Conservation (phyloP, 1,284 basidiomycete genomes). For the Kalmanozyma brasiliensis region DNA sequence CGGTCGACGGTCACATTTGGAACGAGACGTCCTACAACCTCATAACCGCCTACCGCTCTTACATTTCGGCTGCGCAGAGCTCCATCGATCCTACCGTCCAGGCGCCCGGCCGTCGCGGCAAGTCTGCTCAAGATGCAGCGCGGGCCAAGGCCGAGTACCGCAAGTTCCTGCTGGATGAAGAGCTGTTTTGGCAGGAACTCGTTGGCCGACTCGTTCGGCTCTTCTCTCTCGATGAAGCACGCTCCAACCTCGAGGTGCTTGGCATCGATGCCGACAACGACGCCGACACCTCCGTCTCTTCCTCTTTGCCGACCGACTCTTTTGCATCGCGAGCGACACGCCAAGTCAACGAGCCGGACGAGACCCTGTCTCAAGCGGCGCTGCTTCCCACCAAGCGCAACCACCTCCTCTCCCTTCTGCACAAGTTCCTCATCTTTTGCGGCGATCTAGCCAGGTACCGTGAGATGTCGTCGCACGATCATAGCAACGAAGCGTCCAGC, state of each 20-base stretch:
- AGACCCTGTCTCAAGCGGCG: conserved; percentile 41
- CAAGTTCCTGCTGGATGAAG: conserved; percentile 57
- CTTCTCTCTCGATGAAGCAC: conserved; percentile 57
- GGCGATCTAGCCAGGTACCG: conserved; percentile 94
- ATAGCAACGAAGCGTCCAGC: conserved; percentile 15
- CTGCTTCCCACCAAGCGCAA: conserved; percentile 47
- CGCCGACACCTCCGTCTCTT: conserved; percentile 31
- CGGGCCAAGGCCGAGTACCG: conserved; percentile 49
- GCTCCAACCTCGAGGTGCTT: conserved; percentile 42
- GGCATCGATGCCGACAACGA: conserved; percentile 53
- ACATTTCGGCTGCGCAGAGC: conserved; percentile 54
- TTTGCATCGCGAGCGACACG: conserved; percentile 32
- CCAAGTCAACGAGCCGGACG: conserved; percentile 41
- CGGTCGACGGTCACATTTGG: conserved; percentile 59
- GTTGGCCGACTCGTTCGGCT: conserved; percentile 54
- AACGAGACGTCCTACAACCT: conserved; percentile 62
- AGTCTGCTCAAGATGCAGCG: conserved; percentile 38
- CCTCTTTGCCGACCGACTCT: conserved; percentile 34
- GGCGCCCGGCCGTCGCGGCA: conserved; percentile 28
- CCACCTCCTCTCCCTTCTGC: conserved; percentile 73
- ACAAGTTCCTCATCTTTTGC: conserved; percentile 88
- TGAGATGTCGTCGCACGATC: conserved; percentile 76
- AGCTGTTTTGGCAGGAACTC: conserved; percentile 60
- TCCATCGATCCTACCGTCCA: conserved; percentile 22
- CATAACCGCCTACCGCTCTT: conserved; percentile 52